Evolutionary conservation across 2,329 filamentous ascomycete species (phyloP).

Genomic region (Diaporthe longicolla): DNA sequence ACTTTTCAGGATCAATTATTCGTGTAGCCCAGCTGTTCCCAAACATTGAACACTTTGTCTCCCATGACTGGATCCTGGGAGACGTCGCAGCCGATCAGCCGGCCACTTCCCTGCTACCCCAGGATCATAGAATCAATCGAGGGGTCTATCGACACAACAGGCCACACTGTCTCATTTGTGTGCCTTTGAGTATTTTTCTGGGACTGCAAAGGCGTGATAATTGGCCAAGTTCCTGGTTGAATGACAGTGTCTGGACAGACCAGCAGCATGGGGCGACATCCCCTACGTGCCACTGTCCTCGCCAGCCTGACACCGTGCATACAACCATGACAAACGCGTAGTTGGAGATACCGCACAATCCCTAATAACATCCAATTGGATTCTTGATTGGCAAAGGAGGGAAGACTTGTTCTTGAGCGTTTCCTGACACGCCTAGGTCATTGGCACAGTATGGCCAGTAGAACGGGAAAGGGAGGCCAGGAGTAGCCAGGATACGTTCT

Average conservation of each 20-base stretch:
- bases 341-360: background rate
- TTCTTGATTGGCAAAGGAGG: background rate
- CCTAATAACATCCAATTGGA: background rate
- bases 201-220: background rate
- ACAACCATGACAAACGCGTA: no score
- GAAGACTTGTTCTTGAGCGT: no score
- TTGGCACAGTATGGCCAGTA: no score
- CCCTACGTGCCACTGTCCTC: background rate
- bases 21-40: no score
- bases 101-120: constrained; percentile 32
- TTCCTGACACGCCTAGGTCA: background rate
- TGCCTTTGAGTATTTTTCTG: background rate
- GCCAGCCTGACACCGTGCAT: no score
- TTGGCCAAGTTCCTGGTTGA: background rate
- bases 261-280: background rate
- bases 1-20: background rate
- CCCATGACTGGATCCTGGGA: background rate
- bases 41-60: background rate
- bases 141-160: constrained; percentile 13
- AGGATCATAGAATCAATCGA: constrained; percentile 30
- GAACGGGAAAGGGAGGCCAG: no score
- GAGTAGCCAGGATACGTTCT: no score
- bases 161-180: background rate
- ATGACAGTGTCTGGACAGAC: no score
- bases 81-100: background rate